Base-by-base conservation (phyloP, 2,329 filamentous ascomycete genomes). In the Penicillium frequentans region DNA sequence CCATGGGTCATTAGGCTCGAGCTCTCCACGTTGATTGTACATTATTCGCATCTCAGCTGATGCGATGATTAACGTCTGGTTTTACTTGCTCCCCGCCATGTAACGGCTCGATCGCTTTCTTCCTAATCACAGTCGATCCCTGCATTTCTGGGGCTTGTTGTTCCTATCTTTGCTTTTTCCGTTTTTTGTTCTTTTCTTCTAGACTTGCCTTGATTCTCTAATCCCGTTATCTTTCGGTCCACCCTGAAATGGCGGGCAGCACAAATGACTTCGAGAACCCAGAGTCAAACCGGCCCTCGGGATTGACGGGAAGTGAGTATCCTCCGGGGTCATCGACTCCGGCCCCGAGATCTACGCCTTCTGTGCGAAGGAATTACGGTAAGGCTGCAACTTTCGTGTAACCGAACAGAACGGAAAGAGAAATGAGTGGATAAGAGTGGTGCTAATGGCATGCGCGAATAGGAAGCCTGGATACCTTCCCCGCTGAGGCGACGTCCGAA, bases 301-400 rank as follows among this genome's bases (percentile, higher is more conserved):
- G 52, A 3, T 52, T 39, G n/a, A 16, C 58, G 33, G 52, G 49
- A 21, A 49, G 23, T 39, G 58, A 63, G 29, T 48, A 55, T 24
- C 29, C 48, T 39, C 52, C 59, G 4, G 54, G 42, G 2, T 49
- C 58, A 21, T 57, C 59, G 5, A 35, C 33, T 7, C 58, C 56
- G 50, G 49, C 56, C 46, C 42, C 53, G 35, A 61, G 54, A 57
- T 55, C 63, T 19, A 56, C 59, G 44, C 35, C 54, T 13, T 57
- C 64, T 14, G 35, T 47, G 8, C 62, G 65, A 54, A 70, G 70
- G 63, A 68, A 55, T 48, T 73, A 73, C 54, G 71, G 71, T 73
- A 54, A 48, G 67, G 44, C 54, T 54, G 27, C 27, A 29, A 21
- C n/a, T 27, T 48, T 31, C 44, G 62, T 64, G 63, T 62, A 64